Evolutionary conservation across 139 green algal species (phyloP).

Genomic region (Micractinium sp.): DNA sequence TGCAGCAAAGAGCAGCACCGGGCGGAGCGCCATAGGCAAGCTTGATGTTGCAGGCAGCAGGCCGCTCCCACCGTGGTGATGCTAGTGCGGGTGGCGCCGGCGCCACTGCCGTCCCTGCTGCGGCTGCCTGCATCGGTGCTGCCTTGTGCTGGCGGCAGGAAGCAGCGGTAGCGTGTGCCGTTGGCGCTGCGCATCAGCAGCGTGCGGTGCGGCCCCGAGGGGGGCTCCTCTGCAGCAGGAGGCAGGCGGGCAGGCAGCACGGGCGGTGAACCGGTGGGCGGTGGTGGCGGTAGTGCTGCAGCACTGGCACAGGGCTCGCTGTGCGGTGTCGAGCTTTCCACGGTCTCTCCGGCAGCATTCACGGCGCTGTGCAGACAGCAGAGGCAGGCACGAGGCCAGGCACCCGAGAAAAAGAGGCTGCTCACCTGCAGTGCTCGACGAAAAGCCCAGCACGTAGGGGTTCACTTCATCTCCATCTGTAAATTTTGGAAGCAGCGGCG

Average conservation of each 20-base stretch:
- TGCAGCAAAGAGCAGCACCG: background rate
- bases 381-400: too few species aligned
- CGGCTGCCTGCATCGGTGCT: background rate
- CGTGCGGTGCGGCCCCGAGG: background rate
- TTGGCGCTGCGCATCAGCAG: constrained; percentile 20
- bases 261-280: background rate
- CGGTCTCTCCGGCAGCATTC: too few species aligned
- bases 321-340: too few species aligned
- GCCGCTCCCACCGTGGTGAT: background rate
- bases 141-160: background rate
- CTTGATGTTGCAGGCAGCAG: background rate
- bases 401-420: background rate
- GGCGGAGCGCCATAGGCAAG: background rate
- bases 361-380: too few species aligned
- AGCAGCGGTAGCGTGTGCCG: constrained; percentile 30
- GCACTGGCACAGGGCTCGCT: too few species aligned
- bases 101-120: background rate
- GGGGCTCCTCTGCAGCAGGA: constrained; percentile 3
- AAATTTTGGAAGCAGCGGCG: background rate
- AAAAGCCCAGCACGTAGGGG: constrained; percentile 10
- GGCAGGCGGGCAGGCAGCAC: background rate
- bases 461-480: background rate
- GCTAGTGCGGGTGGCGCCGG: background rate
- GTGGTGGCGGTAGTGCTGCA: too few species aligned
- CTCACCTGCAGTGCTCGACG: background rate